Percentiles rank a stretch among this genome's conserved stretches.
Conservation (phyloP, 164 flowering plant genomes). For the Umbilicus rupestris region DNA sequence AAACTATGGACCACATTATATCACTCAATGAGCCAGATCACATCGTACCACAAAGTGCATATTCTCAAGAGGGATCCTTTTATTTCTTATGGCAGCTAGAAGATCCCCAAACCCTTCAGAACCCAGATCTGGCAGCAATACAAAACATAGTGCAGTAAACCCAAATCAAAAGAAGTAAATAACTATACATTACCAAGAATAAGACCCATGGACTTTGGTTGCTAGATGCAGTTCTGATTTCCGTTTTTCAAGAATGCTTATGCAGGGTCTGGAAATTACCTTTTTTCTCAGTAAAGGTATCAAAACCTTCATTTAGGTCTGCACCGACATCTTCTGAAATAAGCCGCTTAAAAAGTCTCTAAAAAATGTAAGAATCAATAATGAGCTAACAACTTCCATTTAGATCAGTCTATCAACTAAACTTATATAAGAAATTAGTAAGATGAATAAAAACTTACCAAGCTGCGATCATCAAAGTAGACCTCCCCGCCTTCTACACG, state of each 20-base stretch:
- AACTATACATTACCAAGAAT: neutral
- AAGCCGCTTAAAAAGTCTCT: slow-evolving; percentile 90
- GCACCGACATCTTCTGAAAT: slow-evolving; percentile 77
- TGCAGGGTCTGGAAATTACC: slow-evolving; percentile 28
- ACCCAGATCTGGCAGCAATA: slow-evolving; percentile 51
- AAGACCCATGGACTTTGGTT: neutral
- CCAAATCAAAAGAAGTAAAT: neutral
- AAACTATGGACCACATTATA: neutral
- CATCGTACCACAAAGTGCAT: slow-evolving; percentile 94
- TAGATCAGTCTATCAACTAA: neutral
- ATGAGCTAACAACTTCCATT: slow-evolving; percentile 10
- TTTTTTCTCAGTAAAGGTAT: slow-evolving; percentile 62
- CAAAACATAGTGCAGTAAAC: slow-evolving; percentile 10
- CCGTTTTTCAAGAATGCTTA: too few relatives aligned
- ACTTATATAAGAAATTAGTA: neutral
- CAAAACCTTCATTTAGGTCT: slow-evolving; percentile 85
- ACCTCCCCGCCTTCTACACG: slow-evolving; percentile 84
- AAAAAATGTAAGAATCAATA: slow-evolving; percentile 9
- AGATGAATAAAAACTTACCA: slow-evolving; percentile 42
- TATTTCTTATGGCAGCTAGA: slow-evolving; percentile 73
- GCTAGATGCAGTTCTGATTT: neutral
- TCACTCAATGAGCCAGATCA: slow-evolving; percentile 2
- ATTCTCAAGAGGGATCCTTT: slow-evolving; percentile 71
- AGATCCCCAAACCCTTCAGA: slow-evolving; percentile 90
- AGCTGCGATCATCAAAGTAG: slow-evolving; percentile 78